Evolutionary conservation across 2,329 filamentous ascomycete species (phyloP).

Genomic region (Aspergillus neotritici): DNA sequence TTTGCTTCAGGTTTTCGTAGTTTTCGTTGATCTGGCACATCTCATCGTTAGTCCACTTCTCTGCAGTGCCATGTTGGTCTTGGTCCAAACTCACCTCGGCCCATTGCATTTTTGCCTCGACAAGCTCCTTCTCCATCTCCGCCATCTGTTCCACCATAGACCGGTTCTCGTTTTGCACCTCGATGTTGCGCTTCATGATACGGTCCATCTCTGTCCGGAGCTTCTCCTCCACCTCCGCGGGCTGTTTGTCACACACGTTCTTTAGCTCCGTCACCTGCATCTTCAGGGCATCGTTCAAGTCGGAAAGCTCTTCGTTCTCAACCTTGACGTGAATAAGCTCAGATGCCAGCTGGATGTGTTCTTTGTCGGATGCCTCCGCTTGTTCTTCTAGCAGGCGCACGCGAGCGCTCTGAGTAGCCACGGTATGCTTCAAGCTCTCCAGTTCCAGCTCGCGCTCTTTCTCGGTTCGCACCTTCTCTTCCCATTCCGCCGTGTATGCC

Average conservation of each 20-base stretch:
- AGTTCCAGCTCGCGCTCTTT: slow-evolving; percentile 78
- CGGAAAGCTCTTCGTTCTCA: slow-evolving; percentile 80
- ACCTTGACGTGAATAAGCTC: slow-evolving; percentile 90
- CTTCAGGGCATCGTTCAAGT: slow-evolving; percentile 82
- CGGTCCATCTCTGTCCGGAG: slow-evolving; percentile 82
- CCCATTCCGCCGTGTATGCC: slow-evolving; percentile 80
- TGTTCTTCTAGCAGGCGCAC: slow-evolving; percentile 84
- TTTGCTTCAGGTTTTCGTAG: slow-evolving; percentile 67
- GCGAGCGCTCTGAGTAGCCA: slow-evolving; percentile 62
- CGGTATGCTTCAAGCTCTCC: slow-evolving; percentile 63
- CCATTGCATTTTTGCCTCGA: slow-evolving; percentile 89
- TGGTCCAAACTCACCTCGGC: slow-evolving; percentile 66
- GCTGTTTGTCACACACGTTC: slow-evolving; percentile 81
- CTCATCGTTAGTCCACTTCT: slow-evolving; percentile 5
- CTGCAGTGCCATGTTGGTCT: background rate
- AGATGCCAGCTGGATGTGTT: slow-evolving; percentile 85
- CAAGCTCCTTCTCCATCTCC: slow-evolving; percentile 87
- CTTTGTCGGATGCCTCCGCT: slow-evolving; percentile 78
- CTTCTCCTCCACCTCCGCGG: slow-evolving; percentile 75
- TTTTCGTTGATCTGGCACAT: slow-evolving; percentile 57
- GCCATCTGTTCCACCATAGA: slow-evolving; percentile 80
- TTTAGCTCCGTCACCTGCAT: slow-evolving; percentile 81
- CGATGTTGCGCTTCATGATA: slow-evolving; percentile 84
- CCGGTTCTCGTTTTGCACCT: slow-evolving; percentile 90
- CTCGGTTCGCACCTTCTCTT: slow-evolving; percentile 77